Conservation (phyloP, 306 rosid species). For the Sindora glabra region DNA sequence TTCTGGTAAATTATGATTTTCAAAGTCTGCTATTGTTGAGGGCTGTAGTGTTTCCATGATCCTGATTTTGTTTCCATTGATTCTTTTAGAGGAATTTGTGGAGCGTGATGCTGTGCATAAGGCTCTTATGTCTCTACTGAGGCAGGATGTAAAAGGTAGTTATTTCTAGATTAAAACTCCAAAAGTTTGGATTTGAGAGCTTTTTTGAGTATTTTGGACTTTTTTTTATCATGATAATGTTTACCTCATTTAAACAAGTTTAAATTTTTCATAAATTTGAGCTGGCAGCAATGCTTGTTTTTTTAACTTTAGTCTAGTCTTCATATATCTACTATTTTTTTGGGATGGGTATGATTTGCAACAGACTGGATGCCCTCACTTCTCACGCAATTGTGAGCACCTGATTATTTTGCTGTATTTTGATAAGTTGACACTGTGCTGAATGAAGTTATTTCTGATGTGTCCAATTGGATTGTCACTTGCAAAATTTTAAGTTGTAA, state of each 20-base stretch:
- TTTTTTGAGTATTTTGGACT: no score
- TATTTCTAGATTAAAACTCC: no score
- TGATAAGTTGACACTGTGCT: neutral
- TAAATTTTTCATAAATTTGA: no score
- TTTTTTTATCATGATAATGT: no score
- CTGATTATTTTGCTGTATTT: neutral
- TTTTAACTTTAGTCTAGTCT: no score
- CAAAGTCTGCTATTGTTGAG: neutral
- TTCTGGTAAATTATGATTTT: conserved; percentile 43
- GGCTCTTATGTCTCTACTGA: conserved; percentile 91
- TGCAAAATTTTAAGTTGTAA: neutral
- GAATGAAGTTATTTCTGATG: neutral
- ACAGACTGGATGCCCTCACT: no score
- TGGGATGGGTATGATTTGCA: no score
- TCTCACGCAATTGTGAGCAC: neutral
- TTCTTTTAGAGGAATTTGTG: conserved; percentile 82
- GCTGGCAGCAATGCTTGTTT: no score
- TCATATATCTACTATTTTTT: no score
- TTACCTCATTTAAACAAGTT: no score
- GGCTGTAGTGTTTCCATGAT: neutral
- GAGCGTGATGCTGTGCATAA: conserved; percentile 98
- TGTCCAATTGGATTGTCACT: neutral
- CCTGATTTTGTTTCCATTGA: conserved; percentile 22
- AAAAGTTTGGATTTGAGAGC: no score
- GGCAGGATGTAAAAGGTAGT: conserved; percentile 92